Conservation (phyloP, 345 rosid genomes). For the Angophora floribunda region DNA sequence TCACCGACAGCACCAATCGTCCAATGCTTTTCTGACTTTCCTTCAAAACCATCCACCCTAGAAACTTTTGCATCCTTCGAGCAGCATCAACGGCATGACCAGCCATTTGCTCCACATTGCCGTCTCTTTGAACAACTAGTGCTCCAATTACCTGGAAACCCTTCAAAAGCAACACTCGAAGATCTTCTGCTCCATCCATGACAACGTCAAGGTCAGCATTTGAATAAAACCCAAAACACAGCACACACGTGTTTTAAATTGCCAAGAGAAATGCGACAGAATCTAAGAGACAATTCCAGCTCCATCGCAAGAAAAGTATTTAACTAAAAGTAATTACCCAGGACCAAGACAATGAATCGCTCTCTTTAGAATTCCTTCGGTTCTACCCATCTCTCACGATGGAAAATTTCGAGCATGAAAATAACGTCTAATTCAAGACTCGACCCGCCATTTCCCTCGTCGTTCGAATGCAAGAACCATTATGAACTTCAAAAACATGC, state of each 20-base stretch:
- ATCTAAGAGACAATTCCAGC: neutral
- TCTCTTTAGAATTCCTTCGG: neutral
- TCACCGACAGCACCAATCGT: constrained; percentile 63
- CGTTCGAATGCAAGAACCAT: neutral
- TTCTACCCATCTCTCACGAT: neutral
- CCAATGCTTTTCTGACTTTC: constrained; percentile 15
- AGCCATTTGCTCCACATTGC: constrained; percentile 30
- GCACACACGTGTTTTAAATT: neutral
- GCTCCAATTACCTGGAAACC: constrained; percentile 82
- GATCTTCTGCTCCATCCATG: constrained; percentile 46
- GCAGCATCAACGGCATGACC: constrained; percentile 43
- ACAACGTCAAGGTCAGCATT: neutral
- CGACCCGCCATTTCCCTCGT: neutral
- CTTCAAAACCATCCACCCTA: constrained; percentile 23
- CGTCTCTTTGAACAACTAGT: constrained; percentile 32
- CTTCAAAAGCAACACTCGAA: constrained; percentile 44
- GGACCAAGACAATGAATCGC: neutral
- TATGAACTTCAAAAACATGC: neutral
- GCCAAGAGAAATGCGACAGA: neutral
- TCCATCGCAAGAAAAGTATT: neutral
- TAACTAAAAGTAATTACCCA: neutral
- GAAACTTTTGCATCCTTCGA: constrained; percentile 35
- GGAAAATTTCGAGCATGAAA: neutral
- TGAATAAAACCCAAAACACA: neutral
- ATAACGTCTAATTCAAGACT: neutral